A percentile compares a stretch with the other conserved stretches of the same genome.
Evolutionary conservation across 2,329 filamentous ascomycete genomes (phyloP).

Genomic region (Knufia fluminis): DNA sequence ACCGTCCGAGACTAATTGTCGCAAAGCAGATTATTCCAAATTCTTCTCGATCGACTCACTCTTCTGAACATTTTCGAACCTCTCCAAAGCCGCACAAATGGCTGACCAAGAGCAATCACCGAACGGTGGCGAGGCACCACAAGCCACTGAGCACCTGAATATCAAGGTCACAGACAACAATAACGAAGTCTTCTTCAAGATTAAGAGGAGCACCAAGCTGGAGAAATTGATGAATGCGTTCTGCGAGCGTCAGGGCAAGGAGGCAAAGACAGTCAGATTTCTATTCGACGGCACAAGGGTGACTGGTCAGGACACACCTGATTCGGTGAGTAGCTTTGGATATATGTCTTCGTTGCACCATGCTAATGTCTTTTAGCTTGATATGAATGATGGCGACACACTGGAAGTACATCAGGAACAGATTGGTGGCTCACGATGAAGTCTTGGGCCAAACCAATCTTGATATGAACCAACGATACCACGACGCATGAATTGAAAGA

Average conservation of each 20-base stretch:
- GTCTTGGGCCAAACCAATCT: neutral
- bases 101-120: slow-evolving; percentile 22
- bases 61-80: neutral
- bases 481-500: neutral
- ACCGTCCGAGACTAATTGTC: neutral
- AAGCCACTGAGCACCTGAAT: slow-evolving; percentile 71
- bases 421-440: slow-evolving; percentile 57
- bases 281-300: slow-evolving; percentile 94
- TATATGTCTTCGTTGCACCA: too few relatives aligned
- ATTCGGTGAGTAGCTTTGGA: slow-evolving; percentile 73
- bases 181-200: slow-evolving; percentile 99
- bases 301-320: slow-evolving; percentile 78
- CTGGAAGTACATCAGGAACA: slow-evolving; percentile 98
- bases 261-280: slow-evolving; percentile 74
- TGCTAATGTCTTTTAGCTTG: slow-evolving; percentile 52
- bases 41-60: neutral
- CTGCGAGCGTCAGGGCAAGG: slow-evolving; percentile 92
- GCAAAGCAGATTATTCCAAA: neutral
- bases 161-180: slow-evolving; percentile 99
- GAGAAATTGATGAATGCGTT: slow-evolving; percentile 99
- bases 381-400: slow-evolving; percentile 93
- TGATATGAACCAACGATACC: neutral
- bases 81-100: slow-evolving; percentile 12
- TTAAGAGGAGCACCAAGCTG: slow-evolving; percentile 90
- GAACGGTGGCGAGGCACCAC: slow-evolving; percentile 16